phyloP scores from a whole-genome alignment of 345 rosid species.

The Salix suchowensis region DNA sequence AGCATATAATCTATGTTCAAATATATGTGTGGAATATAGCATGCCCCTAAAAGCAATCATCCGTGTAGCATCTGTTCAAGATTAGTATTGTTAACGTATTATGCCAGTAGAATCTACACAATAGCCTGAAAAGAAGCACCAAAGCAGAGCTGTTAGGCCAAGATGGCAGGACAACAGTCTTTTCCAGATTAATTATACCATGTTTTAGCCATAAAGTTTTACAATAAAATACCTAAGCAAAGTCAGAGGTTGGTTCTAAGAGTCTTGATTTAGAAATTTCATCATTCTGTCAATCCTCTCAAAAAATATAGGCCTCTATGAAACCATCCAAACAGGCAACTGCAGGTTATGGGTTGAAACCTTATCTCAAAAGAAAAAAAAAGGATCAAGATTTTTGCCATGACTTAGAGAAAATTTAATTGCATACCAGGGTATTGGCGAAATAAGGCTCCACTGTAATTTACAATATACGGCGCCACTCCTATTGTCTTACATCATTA shows the following conservation, averaged over 20 bases:
- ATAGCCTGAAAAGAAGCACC: not conserved
- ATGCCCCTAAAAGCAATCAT: not conserved
- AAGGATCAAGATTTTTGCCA: no score
- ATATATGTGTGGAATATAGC: not conserved
- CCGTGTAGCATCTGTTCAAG: not conserved
- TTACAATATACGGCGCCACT: conserved; percentile 75
- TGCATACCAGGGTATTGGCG: conserved; percentile 83
- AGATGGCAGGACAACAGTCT: not conserved
- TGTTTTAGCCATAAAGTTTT: not conserved
- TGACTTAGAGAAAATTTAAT: not conserved
- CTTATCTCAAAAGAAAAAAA: not conserved
- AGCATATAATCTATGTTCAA: not conserved
- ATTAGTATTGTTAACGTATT: not conserved
- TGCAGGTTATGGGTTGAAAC: not conserved
- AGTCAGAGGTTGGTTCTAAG: not conserved
- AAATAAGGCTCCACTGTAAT: conserved; percentile 88
- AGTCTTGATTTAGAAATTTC: not conserved
- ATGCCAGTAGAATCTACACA: not conserved
- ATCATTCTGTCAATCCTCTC: not conserved
- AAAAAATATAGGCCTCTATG: not conserved
- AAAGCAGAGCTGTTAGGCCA: not conserved
- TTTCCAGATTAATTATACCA: not conserved
- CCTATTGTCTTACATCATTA: conserved; percentile 72
- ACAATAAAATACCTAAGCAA: not conserved
- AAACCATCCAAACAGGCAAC: not conserved